Conservation (phyloP, 768 basidiomycete genomes). For the Panaeolus papilionaceus region DNA sequence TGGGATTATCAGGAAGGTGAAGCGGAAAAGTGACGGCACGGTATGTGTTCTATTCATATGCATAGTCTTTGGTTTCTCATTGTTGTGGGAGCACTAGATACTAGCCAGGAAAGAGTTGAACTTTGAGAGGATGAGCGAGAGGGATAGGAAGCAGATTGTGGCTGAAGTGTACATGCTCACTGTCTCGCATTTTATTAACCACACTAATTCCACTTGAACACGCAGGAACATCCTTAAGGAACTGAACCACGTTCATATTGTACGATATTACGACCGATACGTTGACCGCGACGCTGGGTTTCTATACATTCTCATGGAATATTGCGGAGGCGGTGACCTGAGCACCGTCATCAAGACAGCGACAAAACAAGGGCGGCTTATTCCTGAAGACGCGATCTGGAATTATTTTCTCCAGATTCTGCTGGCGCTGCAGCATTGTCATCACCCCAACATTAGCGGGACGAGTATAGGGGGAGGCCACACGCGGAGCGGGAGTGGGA, state of each 20-base stretch:
- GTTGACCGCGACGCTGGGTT: slow-evolving; percentile 91
- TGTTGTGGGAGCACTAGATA: slow-evolving; percentile 46
- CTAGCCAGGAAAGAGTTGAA: slow-evolving; percentile 96
- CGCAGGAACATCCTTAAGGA: slow-evolving; percentile 95
- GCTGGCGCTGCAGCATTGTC: slow-evolving; percentile 90
- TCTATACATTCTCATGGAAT: slow-evolving; percentile 99
- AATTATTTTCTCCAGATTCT: slow-evolving; percentile 94
- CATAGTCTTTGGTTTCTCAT: slow-evolving; percentile 12
- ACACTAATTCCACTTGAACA: slow-evolving; percentile 16
- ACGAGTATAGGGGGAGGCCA: slow-evolving; percentile 28
- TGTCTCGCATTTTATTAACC: neutral
- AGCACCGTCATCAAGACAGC: slow-evolving; percentile 86
- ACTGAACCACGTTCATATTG: slow-evolving; percentile 94
- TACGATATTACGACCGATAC: slow-evolving; percentile 91
- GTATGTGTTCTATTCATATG: slow-evolving; percentile 50
- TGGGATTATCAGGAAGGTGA: slow-evolving; percentile 96
- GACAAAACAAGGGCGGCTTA: slow-evolving; percentile 66
- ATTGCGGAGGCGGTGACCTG: slow-evolving; percentile 96
- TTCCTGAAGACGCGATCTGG: slow-evolving; percentile 96
- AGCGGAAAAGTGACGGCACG: slow-evolving; percentile 80
- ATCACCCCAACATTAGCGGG: slow-evolving; percentile 67
- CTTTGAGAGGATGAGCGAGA: slow-evolving; percentile 96
- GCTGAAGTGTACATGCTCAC: slow-evolving; percentile 85
- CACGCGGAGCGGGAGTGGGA: slow-evolving; percentile 51
- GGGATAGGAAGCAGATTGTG: slow-evolving; percentile 96